phyloP scores from a whole-genome alignment of 805 yeast species.

The Hanseniaspora jakobsenii region DNA sequence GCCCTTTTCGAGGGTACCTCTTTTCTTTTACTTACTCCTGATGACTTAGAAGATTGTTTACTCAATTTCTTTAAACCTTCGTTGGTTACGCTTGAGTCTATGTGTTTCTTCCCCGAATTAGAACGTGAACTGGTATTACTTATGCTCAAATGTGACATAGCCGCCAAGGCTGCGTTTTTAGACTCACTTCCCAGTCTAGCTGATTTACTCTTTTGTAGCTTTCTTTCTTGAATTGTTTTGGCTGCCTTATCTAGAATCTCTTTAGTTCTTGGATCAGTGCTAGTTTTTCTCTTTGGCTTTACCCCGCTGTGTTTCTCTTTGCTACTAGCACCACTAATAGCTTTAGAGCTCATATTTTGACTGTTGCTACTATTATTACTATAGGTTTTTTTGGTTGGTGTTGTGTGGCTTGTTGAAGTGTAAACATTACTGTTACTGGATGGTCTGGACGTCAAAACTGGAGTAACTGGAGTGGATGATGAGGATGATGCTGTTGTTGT shows the following conservation, averaged over 20 bases:
- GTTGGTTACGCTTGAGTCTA: no score
- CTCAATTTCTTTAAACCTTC: no score
- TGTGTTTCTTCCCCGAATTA: no score
- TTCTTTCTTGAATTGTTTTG: constrained; percentile 20
- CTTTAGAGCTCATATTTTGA: no score
- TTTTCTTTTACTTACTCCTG: neutral
- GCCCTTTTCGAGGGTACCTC: constrained; percentile 2
- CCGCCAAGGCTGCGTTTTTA: constrained; percentile 19
- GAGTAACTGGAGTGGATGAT: neutral
- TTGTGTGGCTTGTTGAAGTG: no score
- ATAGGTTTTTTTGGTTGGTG: no score
- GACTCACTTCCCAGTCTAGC: constrained; percentile 1
- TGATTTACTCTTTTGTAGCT: constrained; percentile 15
- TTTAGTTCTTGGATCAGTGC: constrained; percentile 25
- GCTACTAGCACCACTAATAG: neutral
- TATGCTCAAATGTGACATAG: constrained; percentile 11
- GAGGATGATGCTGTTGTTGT: constrained; percentile 18
- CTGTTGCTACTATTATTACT: no score
- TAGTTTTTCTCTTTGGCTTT: constrained; percentile 1
- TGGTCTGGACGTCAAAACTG: neutral
- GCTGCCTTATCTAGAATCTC: constrained; percentile 26
- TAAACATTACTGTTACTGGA: no score
- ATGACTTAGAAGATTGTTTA: neutral
- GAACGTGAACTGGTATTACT: constrained; percentile 17
- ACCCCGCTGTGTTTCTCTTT: constrained; percentile 2